Base-by-base conservation (phyloP, 192 early-diverging fungal species). In the Podila epicladia region DNA sequence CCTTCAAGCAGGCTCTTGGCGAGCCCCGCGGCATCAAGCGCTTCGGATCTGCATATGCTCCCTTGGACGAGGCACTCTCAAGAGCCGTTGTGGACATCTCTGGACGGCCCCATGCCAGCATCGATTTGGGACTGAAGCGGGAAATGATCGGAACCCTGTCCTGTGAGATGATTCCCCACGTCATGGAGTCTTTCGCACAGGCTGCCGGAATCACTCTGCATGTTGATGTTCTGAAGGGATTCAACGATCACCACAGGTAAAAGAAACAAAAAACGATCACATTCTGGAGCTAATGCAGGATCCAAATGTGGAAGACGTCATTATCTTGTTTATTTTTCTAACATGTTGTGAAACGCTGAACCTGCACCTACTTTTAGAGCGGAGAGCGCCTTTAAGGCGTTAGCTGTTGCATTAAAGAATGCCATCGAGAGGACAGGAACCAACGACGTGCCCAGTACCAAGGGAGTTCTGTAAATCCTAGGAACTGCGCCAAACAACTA, bases 151-250 rank as follows among this genome's bases (percentile, higher is more conserved):
- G 98, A 2, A 76, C 87, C 9, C 78, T 99, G 67, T 95, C 94
- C 19, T 95, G 93, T 73, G 98, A 99, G 78, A 99, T 99, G 98
- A 95, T 99, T 72, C 97, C 98, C 35, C 98, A 99, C 72, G 93
- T 99, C 31, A 85, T 99, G 58, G 87, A 93, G 74, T 95, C 93
- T 32, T 98, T 99, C 90, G 95, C 97, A 1, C 92, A 91, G 38
- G 88, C 90, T 20, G 97, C 95, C 9, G 95, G 95, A 8, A 93
- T 99, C 62, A 99, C 98, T 4, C 85, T 99, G 57, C 98, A 99
- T 62, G 95, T 99, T 0, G 98, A 99, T 87, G 92, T 93, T 29
- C 75, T 99, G 19, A 95, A 96, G 78, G 98, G 98, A 32, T 85
- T 88, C 64, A 99, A 99, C 75, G 98, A 99, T 85, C 98, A 99